Base-by-base conservation (phyloP, 2,329 filamentous ascomycete species). In the Cryphonectria nitschkei region DNA sequence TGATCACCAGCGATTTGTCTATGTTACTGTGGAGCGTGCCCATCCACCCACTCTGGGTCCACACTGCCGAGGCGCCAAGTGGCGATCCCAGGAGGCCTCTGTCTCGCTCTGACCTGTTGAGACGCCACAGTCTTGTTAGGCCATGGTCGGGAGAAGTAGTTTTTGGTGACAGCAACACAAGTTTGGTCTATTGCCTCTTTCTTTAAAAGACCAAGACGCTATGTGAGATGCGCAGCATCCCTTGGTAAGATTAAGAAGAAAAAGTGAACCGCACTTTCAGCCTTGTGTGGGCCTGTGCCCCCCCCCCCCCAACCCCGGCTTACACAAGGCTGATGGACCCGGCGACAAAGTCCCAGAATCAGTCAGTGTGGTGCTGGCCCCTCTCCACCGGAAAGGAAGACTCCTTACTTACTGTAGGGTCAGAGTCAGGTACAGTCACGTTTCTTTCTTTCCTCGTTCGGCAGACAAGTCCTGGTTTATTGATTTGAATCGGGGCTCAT, bases 311-410 rank as follows among this genome's bases (percentile, higher is more conserved):
- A 5, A 3, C 41, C 41, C 41, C 14, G 13, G 41, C 64, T 67
- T 67, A 60, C n/a, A 67, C 65, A 52, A 67, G 65, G 65, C 65
- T 58, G 65, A 37, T 37, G 14, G n/a, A 19, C 46, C 46, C 26
- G 7, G 62, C 37, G 37, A 39, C 37, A 39, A 39, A 6, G 37
- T 39, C 37, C 19, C 46, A 50, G 22, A 50, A 50, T 9, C 46
- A n/a, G 46, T 50, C 46, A 50, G 1, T n/a, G 19, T 50, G 46
- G 46, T 8, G 46, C 22, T 50, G 46, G 46, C 46, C 16, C 6
- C 7, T n/a, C 46, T 19, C 22, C 46, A 50, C 46, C 46, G n/a
- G 46, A 22, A 11, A 50, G 46, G 22, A n/a, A 8, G 3, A 22
- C 22, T 50, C 46, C n/a, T 22, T 11, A 50, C 34, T 34, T 4